A percentile compares a stretch with the other conserved stretches of the same genome.
Conservation (phyloP, 2,329 filamentous ascomycete genomes). For the Elsinoe necatrix region DNA sequence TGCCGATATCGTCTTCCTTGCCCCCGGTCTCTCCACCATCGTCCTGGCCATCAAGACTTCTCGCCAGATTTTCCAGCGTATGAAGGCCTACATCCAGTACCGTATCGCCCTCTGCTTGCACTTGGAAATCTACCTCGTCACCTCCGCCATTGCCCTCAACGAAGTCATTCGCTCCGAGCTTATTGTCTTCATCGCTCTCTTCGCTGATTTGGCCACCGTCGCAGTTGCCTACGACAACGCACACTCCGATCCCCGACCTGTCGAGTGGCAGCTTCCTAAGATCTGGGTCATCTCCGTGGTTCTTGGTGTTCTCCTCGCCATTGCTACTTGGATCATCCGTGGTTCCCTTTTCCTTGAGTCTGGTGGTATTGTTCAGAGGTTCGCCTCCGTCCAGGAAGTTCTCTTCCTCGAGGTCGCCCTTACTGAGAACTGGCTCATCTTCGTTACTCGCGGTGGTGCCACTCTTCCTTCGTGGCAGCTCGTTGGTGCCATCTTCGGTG, state of each 20-base stretch:
- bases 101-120: conserved; percentile 67
- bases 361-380: conserved; percentile 68
- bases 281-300: conserved; percentile 69
- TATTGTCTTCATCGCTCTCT: conserved; percentile 70
- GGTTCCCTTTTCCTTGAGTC: conserved; percentile 59
- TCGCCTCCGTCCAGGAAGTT: conserved; percentile 64
- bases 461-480: conserved; percentile 70
- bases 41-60: conserved; percentile 66
- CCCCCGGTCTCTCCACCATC: conserved; percentile 62
- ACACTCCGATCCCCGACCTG: conserved; percentile 63
- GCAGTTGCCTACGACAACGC: conserved; percentile 73
- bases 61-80: conserved; percentile 68
- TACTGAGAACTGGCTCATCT: conserved; percentile 49
- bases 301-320: conserved; percentile 58
- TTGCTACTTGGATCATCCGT: conserved; percentile 65
- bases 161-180: conserved; percentile 65
- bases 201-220: conserved; percentile 71
- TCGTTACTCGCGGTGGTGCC: conserved; percentile 52
- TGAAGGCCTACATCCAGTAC: conserved; percentile 71
- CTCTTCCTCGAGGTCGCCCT: conserved; percentile 46
- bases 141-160: conserved; percentile 72
- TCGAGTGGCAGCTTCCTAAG: conserved; percentile 74
- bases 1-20: conserved; percentile 67
- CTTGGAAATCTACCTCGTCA: conserved; percentile 67
- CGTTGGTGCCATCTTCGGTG: conserved; percentile 59